A percentile compares a stretch with the other conserved stretches of the same genome.
phyloP scores from a whole-genome alignment of 164 flowering plant species.

The Chloranthus sessilifolius region DNA sequence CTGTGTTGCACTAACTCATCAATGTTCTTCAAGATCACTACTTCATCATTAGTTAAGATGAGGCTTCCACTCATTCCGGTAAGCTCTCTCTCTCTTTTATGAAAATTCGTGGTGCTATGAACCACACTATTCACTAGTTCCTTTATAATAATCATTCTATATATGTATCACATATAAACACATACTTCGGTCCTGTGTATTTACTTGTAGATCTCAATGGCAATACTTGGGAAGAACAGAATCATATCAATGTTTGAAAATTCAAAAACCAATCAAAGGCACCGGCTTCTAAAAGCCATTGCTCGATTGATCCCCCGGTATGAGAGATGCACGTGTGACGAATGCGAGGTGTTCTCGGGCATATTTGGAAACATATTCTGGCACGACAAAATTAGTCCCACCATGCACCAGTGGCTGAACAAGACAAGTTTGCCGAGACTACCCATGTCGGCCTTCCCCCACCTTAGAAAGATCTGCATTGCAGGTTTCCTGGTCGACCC shows the following conservation, averaged over 20 bases:
- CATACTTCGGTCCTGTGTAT: too few species aligned
- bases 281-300: conserved; percentile 31
- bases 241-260: conserved; percentile 25
- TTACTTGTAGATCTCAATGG: conserved; percentile 38
- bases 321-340: conserved; percentile 48
- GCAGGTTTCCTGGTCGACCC: conserved; percentile 46
- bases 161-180: too few species aligned
- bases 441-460: conserved; percentile 54
- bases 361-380: conserved; percentile 53
- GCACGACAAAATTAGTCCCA: conserved; percentile 45
- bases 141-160: too few species aligned
- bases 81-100: conserved; percentile 13
- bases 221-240: conserved; percentile 35
- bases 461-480: conserved; percentile 47
- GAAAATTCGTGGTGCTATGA: not conserved
- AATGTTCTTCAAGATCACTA: conserved; percentile 53
- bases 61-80: conserved; percentile 59
- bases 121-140: not conserved
- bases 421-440: conserved; percentile 30
- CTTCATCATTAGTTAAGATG: conserved; percentile 42
- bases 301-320: conserved; percentile 44
- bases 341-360: conserved; percentile 54
- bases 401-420: conserved; percentile 45
- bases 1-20: conserved; percentile 56
- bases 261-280: conserved; percentile 24